A percentile compares a stretch with the other conserved stretches of the same genome.
These are phyloP conservation scores for Gaertneriomyces sp. DNA, from an alignment of 192 early-diverging fungal genomes.

Conservation along the genomic window DNA sequence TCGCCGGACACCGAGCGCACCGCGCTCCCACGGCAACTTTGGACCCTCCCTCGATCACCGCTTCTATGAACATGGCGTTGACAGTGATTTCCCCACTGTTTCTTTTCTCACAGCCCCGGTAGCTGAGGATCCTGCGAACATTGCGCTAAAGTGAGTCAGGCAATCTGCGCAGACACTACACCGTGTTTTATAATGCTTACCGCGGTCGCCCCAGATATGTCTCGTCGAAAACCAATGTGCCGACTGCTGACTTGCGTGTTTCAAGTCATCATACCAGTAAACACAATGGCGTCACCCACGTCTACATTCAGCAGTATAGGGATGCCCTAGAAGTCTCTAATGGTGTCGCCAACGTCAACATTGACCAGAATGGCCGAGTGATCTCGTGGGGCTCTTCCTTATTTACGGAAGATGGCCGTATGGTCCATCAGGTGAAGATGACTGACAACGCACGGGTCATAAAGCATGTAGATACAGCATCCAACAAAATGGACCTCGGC, in stretches of 20 bases:
- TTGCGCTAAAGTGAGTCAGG: constrained; percentile 1
- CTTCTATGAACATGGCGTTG: constrained; percentile 8
- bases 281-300: constrained; percentile 77
- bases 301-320: constrained; percentile 72
- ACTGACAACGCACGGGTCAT: background rate
- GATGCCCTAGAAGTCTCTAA: constrained; percentile 73
- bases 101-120: constrained; percentile 3
- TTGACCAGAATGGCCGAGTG: constrained; percentile 60
- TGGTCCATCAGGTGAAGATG: background rate
- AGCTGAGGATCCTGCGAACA: background rate
- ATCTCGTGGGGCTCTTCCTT: constrained; percentile 77
- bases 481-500: constrained; percentile 32
- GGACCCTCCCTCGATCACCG: constrained; percentile 16
- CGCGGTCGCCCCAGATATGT: background rate
- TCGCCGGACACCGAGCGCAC: background rate
- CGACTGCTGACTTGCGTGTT: constrained; percentile 31
- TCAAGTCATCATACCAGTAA: constrained; percentile 67
- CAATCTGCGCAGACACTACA: background rate
- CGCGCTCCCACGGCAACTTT: constrained; percentile 21
- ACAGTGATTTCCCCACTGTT: background rate
- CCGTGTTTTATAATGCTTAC: background rate
- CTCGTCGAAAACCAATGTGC: constrained; percentile 8
- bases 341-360: constrained; percentile 80
- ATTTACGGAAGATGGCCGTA: background rate
- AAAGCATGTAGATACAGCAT: background rate